Percentiles rank a stretch among this genome's conserved stretches.
phyloP scores from a whole-genome alignment of 345 rosid species.

The Brassica incana region DNA sequence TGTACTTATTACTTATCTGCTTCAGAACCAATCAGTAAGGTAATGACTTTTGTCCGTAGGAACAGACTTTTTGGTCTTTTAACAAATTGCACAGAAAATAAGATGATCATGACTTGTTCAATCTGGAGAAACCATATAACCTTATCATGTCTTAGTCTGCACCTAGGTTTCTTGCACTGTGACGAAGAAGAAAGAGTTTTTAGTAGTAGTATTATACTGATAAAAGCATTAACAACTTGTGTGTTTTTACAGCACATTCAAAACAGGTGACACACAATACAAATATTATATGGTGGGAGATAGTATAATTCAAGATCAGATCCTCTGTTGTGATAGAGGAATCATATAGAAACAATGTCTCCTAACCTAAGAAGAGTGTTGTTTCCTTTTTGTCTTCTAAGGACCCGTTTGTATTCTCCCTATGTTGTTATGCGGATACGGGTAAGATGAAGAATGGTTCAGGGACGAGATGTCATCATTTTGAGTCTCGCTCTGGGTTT shows the following conservation, averaged over 20 bases:
- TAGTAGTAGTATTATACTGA: not conserved
- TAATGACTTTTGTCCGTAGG: not conserved
- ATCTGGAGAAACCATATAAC: not conserved
- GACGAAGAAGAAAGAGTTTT: not conserved
- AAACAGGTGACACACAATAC: not conserved
- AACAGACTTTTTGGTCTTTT: not conserved
- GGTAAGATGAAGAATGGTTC: slow-evolving; percentile 64
- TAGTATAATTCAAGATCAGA: slow-evolving; percentile 15
- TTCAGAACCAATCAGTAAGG: not conserved
- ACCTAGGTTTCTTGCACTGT: not conserved
- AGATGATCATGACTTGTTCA: not conserved
- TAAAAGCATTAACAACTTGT: not conserved
- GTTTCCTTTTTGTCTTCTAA: slow-evolving; percentile 28
- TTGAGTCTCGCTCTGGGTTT: slow-evolving; percentile 52
- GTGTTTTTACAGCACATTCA: not conserved
- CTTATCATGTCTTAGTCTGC: not conserved
- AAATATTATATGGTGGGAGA: slow-evolving; percentile 14
- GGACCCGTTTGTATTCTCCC: slow-evolving; percentile 87
- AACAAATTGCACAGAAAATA: not conserved
- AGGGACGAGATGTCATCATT: slow-evolving; percentile 48
- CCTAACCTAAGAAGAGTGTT: slow-evolving; percentile 31
- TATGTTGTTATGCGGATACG: slow-evolving; percentile 63
- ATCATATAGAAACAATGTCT: slow-evolving; percentile 22
- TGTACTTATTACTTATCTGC: not conserved
- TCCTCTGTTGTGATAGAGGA: slow-evolving; percentile 17